These are phyloP conservation scores for Boletus rubescentipes DNA, from an alignment of 768 basidiomycete species.

Conservation along the genomic window DNA sequence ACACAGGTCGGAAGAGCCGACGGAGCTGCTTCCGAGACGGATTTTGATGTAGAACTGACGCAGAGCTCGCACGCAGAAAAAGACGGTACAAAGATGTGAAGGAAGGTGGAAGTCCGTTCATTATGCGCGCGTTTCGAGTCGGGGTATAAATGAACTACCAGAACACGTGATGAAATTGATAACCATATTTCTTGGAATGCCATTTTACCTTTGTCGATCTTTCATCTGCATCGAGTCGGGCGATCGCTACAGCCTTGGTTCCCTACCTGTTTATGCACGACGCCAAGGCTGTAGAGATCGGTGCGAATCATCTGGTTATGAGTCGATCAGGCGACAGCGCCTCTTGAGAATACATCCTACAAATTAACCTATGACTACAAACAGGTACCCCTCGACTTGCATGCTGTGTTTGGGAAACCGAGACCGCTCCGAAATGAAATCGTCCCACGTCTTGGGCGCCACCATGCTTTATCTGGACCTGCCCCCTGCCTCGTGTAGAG, in stretches of 20 bases:
- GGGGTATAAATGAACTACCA: background rate
- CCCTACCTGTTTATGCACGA: background rate
- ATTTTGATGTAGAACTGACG: constrained; percentile 56
- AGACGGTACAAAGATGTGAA: constrained; percentile 63
- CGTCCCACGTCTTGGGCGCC: constrained; percentile 8
- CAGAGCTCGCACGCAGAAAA: constrained; percentile 53
- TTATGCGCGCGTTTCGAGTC: background rate
- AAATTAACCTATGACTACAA: constrained; percentile 8
- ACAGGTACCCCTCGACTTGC: background rate
- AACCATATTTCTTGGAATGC: background rate
- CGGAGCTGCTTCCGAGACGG: constrained; percentile 45
- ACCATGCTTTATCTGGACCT: constrained; percentile 14
- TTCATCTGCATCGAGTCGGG: background rate
- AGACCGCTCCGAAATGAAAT: constrained; percentile 7
- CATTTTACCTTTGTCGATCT: constrained; percentile 6
- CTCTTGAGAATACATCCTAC: background rate
- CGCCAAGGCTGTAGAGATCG: background rate
- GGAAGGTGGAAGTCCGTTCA: constrained; percentile 28
- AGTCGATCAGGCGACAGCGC: constrained; percentile 1
- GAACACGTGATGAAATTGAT: constrained; percentile 14
- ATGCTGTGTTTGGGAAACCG: constrained; percentile 5
- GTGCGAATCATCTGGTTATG: constrained; percentile 1
- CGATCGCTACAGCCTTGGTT: background rate
- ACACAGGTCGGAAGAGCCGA: constrained; percentile 52
- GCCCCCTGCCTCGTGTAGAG: constrained; percentile 19